Evolutionary conservation across 305 asterid genomes (phyloP).

Genomic region (Rubia peregrina): DNA sequence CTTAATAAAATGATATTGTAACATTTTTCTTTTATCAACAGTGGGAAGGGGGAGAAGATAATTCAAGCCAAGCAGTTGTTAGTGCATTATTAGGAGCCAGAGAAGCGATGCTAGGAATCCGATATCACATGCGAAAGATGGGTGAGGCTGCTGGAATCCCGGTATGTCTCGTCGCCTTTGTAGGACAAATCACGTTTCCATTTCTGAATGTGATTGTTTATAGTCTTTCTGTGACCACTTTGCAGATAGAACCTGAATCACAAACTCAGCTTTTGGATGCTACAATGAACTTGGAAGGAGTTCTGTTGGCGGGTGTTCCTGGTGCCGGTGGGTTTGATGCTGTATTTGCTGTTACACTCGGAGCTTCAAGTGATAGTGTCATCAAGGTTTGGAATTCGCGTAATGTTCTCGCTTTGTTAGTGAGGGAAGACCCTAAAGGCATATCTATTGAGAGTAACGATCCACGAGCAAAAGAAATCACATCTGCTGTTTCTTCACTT

Average conservation of each 20-base stretch:
- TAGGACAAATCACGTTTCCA: conserved; percentile 9
- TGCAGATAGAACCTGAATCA: conserved; percentile 89
- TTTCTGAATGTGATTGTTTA: background rate
- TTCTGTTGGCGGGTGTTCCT: conserved; percentile 88
- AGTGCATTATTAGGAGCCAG: conserved; percentile 80
- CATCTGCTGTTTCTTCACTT: conserved; percentile 51
- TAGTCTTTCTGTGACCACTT: conserved; percentile 7
- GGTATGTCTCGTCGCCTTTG: conserved; percentile 37
- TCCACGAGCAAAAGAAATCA: conserved; percentile 56
- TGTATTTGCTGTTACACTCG: conserved; percentile 74
- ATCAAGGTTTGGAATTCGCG: conserved; percentile 62
- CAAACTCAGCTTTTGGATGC: conserved; percentile 71
- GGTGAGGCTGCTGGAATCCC: conserved; percentile 96
- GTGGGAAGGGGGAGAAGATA: conserved; percentile 62
- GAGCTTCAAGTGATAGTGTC: conserved; percentile 50
- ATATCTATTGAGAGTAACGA: conserved; percentile 61
- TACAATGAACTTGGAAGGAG: conserved; percentile 81
- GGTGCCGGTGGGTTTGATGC: conserved; percentile 99
- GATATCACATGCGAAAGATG: conserved; percentile 79
- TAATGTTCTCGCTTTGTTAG: conserved; percentile 76
- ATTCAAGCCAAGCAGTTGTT: conserved; percentile 44
- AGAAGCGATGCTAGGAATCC: conserved; percentile 76
- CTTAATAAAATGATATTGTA: conserved; percentile 9
- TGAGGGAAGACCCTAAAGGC: conserved; percentile 83
- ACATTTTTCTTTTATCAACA: conserved; percentile 21